Evolutionary conservation across 441 rosid species (phyloP), one percentile per base, ranked within the genome.

Genomic region (Populus hybrid): DNA sequence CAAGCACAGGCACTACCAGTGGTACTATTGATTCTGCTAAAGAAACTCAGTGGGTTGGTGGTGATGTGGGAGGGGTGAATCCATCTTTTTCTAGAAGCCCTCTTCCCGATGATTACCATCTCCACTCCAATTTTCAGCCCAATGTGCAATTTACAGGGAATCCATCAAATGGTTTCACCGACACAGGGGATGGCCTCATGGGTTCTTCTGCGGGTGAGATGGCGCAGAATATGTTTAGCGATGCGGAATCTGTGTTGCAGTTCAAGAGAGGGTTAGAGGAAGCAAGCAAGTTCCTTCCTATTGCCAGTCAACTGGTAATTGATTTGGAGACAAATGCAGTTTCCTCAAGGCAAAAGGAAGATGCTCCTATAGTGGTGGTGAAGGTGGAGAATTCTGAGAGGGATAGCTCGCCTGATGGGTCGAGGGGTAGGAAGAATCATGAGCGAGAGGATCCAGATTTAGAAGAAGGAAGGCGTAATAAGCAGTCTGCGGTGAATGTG

Each of bases 271-370:
- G 92, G 38, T 34, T 88, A 69, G 91, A 91, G 82, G 95, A 89
- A 85, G 92, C 91, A 21, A 85, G 86, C 68, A 87, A 87, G 83
- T 89, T 91, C 75, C 88, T 89, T 81, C 91, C 89, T 36, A 73
- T 66, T 77, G 75, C 73, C 30, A 73, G 54, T 79, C 83, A 78
- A 69, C 67, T 85, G 63, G 63, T 73, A 2, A 73, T 78, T 34
- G 81, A 85, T 76, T 34, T 73, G 70, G 91, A 78, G 36, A 81
- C 76, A 70, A 65, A 72, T 30, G 46, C 24, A 14, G 69, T 73
- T 38, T 46, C 72, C 73, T 34, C 63, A 6, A 69, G 26, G 65
- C 63, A 6, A 54, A 75, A 57, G 79, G 77, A 73, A 57, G 74
- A 57, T n/a, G 36, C 14, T 74, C 63, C 65, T 23, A 30, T 23